These are phyloP conservation scores for Tolypocladium nubicola DNA, from an alignment of 2,329 filamentous ascomycete genomes.

Conservation along the genomic window DNA sequence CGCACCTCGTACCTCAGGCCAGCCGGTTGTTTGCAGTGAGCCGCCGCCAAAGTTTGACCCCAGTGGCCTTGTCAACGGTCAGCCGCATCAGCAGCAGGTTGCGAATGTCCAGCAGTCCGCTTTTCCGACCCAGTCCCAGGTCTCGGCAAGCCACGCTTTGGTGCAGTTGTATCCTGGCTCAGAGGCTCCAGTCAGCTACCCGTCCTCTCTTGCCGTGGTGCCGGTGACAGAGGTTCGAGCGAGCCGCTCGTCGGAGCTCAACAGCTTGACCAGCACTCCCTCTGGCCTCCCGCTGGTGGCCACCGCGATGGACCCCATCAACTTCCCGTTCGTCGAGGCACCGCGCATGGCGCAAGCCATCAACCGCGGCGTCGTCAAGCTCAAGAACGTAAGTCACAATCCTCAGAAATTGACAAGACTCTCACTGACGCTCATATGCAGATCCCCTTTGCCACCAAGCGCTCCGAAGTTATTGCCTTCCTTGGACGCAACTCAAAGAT, in stretches of 20 bases:
- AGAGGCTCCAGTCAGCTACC: not conserved
- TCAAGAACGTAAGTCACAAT: conserved; percentile 35
- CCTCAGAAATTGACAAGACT: not conserved
- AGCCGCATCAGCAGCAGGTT: not conserved
- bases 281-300: conserved; percentile 22
- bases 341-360: conserved; percentile 17
- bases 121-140: not conserved
- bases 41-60: conserved; percentile 29
- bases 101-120: not conserved
- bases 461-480: conserved; percentile 46
- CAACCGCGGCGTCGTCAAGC: conserved; percentile 34
- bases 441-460: conserved; percentile 46
- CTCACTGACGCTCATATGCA: conserved; percentile 13
- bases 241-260: conserved; percentile 26
- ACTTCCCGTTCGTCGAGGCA: conserved; percentile 37
- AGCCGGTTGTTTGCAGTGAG: conserved; percentile 10
- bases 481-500: conserved; percentile 47
- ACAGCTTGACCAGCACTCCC: conserved; percentile 20
- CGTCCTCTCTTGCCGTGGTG: not conserved
- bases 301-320: conserved; percentile 23
- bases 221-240: conserved; percentile 5
- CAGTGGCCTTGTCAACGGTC: not conserved
- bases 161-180: not conserved
- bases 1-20: conserved; percentile 21
- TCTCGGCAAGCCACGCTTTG: not conserved